phyloP scores from a whole-genome alignment of 2,329 filamentous ascomycete genomes.

The Beauveria sp. region DNA sequence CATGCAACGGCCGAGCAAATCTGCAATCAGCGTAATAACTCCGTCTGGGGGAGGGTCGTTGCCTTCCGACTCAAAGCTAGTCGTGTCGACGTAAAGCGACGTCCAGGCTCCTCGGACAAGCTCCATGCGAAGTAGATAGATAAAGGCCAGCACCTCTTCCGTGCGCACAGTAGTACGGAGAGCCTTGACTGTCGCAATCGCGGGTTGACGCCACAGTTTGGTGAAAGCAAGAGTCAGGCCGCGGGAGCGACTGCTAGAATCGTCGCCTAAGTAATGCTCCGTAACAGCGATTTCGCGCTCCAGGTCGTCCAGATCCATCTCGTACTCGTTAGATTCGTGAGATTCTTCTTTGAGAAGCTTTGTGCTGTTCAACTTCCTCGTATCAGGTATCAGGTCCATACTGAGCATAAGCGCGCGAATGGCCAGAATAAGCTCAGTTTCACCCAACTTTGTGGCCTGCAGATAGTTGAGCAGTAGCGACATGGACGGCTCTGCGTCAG shows the following conservation, averaged over 20 bases:
- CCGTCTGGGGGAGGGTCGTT: slow-evolving; percentile 50
- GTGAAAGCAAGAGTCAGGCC: slow-evolving; percentile 61
- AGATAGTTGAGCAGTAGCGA: slow-evolving; percentile 60
- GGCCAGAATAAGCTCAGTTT: slow-evolving; percentile 58
- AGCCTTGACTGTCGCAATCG: slow-evolving; percentile 50
- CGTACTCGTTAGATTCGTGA: slow-evolving; percentile 27
- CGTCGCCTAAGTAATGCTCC: slow-evolving; percentile 58
- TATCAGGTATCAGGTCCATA: slow-evolving; percentile 50
- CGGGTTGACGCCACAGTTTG: slow-evolving; percentile 60
- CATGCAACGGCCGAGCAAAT: slow-evolving; percentile 63
- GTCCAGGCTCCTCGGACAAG: slow-evolving; percentile 71
- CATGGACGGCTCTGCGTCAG: slow-evolving; percentile 60
- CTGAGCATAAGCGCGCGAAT: slow-evolving; percentile 62
- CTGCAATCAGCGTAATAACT: slow-evolving; percentile 62
- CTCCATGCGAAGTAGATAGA: slow-evolving; percentile 65
- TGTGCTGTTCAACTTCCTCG: slow-evolving; percentile 23
- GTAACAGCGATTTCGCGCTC: slow-evolving; percentile 61
- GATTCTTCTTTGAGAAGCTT: slow-evolving; percentile 25
- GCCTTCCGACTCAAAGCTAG: slow-evolving; percentile 35
- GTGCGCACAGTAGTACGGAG: slow-evolving; percentile 57
- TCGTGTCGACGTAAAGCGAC: slow-evolving; percentile 57
- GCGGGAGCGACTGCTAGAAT: slow-evolving; percentile 53
- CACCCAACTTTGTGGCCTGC: slow-evolving; percentile 55
- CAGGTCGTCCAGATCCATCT: slow-evolving; percentile 51
- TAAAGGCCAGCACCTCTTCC: slow-evolving; percentile 62